Evolutionary conservation across 2,329 filamentous ascomycete genomes (phyloP).

Genomic region (Curvularia verruculosa): DNA sequence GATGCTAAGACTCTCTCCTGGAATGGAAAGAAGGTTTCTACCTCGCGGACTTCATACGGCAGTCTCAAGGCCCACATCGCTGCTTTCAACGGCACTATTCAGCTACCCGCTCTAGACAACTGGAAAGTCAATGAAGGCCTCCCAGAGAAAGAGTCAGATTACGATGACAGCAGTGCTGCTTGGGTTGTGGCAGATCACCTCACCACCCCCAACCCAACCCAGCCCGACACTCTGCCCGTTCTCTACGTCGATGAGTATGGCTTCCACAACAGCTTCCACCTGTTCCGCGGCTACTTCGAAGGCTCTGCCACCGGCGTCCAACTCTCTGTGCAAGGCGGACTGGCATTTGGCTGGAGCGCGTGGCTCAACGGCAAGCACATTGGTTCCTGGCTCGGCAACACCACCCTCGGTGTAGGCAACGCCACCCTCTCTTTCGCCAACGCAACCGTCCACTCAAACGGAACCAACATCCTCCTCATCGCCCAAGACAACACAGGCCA

Average conservation of each 20-base stretch:
- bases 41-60: constrained; percentile 44
- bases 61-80: constrained; percentile 43
- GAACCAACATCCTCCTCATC: constrained; percentile 59
- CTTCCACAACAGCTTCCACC: constrained; percentile 51
- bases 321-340: constrained; percentile 61
- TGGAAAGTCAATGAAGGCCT: constrained; percentile 59
- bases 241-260: constrained; percentile 53
- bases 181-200: constrained; percentile 53
- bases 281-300: constrained; percentile 52
- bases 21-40: constrained; percentile 46
- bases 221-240: constrained; percentile 49
- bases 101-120: constrained; percentile 50
- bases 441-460: constrained; percentile 50
- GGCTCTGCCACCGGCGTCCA: constrained; percentile 52
- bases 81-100: constrained; percentile 30
- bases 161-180: constrained; percentile 52
- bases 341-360: constrained; percentile 63
- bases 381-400: constrained; percentile 61
- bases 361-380: constrained; percentile 65
- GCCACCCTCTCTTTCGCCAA: constrained; percentile 59
- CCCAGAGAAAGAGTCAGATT: constrained; percentile 55
- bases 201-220: constrained; percentile 47
- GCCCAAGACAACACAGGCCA: constrained; percentile 67
- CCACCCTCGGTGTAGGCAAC: constrained; percentile 46
- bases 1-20: constrained; percentile 41